Evolutionary conservation across 225 moss, liverwort and hornwort species (phyloP), one percentile per base, ranked within the genome.

Genomic region (Climacium dendroides): DNA sequence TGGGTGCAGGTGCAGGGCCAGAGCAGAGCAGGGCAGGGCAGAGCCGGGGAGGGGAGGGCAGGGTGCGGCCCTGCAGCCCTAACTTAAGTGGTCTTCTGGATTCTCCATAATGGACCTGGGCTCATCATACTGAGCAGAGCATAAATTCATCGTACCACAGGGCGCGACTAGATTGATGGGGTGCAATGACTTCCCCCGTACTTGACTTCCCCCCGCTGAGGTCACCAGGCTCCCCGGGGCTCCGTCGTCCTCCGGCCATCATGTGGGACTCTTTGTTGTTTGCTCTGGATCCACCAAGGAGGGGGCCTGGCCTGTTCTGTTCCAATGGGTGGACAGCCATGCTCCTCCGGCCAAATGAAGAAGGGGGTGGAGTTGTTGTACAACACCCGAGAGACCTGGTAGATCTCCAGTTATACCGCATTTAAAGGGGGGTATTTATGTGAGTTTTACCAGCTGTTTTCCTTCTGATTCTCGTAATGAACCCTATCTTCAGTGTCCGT

Each of bases 151-250:
- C 34, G 74, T 32, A 50, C 74, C 23, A 25, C 43, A 26, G 37
- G 14, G 39, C 48, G 35, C 35, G 8, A 18, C 79, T 87, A 85
- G 77, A 81, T 89, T 64, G 87, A 82, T 91, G 54, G 43, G 77
- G 50, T 58, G 84, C 89, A 85, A 89, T 89, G 85, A 87, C 81
- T 89, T 79, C 88, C 50, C 35, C 32, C 83, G 88, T 79, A 34
- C 86, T 65, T 74, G 45, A 1, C 10, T 3, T 6, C 52, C 50
- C 50, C 50, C 50, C 14, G 78, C 45, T 84, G 83, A 80, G 22
- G 72, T 83, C 91, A 79, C 48, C 5, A 18, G 53, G n/a, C 73
- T 52, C 50, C 79, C 45, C 55, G 3, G 1, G 25, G 41, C 70
- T 70, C 70, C 8, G 25, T 41, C 15, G 11, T 78, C 37, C 7